phyloP scores from a whole-genome alignment of 2,329 filamentous ascomycete genomes.

The Ilyonectria sp. region DNA sequence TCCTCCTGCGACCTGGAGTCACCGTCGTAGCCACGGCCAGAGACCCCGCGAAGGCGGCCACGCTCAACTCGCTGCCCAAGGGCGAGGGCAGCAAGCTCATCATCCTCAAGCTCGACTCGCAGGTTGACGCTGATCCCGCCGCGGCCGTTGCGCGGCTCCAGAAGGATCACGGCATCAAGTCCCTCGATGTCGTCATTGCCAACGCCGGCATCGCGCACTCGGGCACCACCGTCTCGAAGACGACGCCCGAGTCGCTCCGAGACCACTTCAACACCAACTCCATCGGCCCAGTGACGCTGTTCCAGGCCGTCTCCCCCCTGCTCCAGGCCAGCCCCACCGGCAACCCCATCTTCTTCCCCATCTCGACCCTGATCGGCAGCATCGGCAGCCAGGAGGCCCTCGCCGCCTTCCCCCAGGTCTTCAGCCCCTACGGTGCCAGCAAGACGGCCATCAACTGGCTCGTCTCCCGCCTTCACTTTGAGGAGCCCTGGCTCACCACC shows the following conservation, averaged over 20 bases:
- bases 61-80: not conserved
- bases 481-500: constrained; percentile 44
- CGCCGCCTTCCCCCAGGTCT: not conserved
- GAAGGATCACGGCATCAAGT: not conserved
- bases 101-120: constrained; percentile 7
- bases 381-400: constrained; percentile 5
- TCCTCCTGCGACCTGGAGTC: constrained; percentile 64
- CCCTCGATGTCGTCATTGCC: constrained; percentile 10
- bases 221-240: not conserved
- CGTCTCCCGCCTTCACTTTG: constrained; percentile 37
- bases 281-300: constrained; percentile 7
- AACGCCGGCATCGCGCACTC: constrained; percentile 4
- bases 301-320: constrained; percentile 9
- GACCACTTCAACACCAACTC: constrained; percentile 10
- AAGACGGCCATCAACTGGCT: constrained; percentile 39
- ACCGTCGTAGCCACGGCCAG: not conserved
- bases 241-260: not conserved
- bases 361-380: constrained; percentile 11
- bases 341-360: constrained; percentile 7
- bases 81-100: constrained; percentile 8
- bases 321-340: constrained; percentile 8
- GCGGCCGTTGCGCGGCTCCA: not conserved
- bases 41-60: not conserved
- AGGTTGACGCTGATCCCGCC: not conserved
- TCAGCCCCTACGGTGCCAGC: constrained; percentile 26